Evolutionary conservation across 2,329 filamentous ascomycete species (phyloP).

Genomic region (Conoideocrella luteorostrata): DNA sequence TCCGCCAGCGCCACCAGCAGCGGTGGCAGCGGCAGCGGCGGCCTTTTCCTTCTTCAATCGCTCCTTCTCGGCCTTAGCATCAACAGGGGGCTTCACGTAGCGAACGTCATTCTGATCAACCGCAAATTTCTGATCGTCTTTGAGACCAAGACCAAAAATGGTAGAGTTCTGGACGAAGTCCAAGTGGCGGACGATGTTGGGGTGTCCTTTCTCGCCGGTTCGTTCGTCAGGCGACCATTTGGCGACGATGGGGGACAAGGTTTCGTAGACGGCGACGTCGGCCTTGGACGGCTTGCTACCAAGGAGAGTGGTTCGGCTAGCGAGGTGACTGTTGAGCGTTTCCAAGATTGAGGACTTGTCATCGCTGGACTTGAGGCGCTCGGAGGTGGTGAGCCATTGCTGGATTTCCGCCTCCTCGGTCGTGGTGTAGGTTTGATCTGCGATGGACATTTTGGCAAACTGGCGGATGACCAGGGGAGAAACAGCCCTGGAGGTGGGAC

Average conservation of each 20-base stretch:
- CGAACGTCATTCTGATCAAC: slow-evolving; percentile 76
- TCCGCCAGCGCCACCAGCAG: slow-evolving; percentile 41
- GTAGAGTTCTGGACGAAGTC: slow-evolving; percentile 93
- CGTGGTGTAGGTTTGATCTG: slow-evolving; percentile 63
- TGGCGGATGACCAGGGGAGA: slow-evolving; percentile 26
- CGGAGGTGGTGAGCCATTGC: slow-evolving; percentile 78
- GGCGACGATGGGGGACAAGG: slow-evolving; percentile 68
- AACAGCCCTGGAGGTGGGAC: slow-evolving; percentile 26
- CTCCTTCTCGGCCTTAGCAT: slow-evolving; percentile 94
- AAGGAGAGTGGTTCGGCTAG: slow-evolving; percentile 80
- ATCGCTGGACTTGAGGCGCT: slow-evolving; percentile 52
- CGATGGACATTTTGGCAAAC: slow-evolving; percentile 58
- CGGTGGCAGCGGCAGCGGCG: slow-evolving; percentile 58
- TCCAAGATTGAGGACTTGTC: slow-evolving; percentile 65
- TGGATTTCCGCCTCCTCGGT: slow-evolving; percentile 81
- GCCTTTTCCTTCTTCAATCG: slow-evolving; percentile 94
- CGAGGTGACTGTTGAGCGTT: slow-evolving; percentile 79
- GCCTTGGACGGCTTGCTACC: slow-evolving; percentile 85
- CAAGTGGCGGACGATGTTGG: slow-evolving; percentile 83
- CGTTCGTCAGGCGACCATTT: slow-evolving; percentile 79
- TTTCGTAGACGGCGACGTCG: slow-evolving; percentile 76
- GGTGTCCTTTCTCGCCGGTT: slow-evolving; percentile 81
- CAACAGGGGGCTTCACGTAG: slow-evolving; percentile 82
- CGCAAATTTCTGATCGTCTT: slow-evolving; percentile 66
- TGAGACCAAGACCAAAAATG: slow-evolving; percentile 64